Conservation (phyloP, 257 asterid species). For the Penstemon newberryi region DNA sequence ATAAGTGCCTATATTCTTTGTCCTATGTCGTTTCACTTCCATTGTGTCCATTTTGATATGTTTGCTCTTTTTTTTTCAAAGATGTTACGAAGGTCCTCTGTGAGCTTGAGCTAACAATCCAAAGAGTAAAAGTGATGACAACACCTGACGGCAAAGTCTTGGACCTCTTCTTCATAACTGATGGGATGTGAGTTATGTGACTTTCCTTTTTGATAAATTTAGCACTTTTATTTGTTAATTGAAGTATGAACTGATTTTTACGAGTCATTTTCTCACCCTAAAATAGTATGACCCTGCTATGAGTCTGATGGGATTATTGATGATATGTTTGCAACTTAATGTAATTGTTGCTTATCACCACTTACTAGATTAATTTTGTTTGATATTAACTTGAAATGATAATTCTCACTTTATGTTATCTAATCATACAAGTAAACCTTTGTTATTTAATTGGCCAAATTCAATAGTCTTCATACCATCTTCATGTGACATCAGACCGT, state of each 20-base stretch:
- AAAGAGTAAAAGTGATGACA: slow-evolving; percentile 55
- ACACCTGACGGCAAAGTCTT: slow-evolving; percentile 57
- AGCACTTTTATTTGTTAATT: neutral
- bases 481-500: too few species aligned
- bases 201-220: neutral
- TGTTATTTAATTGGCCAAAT: too few species aligned
- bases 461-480: too few species aligned
- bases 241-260: neutral
- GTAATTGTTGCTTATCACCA: too few species aligned
- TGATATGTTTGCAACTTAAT: neutral
- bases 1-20: neutral
- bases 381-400: too few species aligned
- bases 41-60: neutral
- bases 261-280: neutral
- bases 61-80: slow-evolving; percentile 11
- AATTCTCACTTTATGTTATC: too few species aligned
- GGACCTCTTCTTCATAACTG: slow-evolving; percentile 57
- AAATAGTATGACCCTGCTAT: neutral
- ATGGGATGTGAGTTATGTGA: slow-evolving; percentile 29
- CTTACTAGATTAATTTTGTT: too few species aligned
- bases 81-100: slow-evolving; percentile 55
- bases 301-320: neutral
- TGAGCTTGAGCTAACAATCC: slow-evolving; percentile 48
- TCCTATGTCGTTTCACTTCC: neutral
- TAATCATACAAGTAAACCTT: too few species aligned